Evolutionary conservation across 345 rosid genomes (phyloP).

Genomic region (Acer negundo): DNA sequence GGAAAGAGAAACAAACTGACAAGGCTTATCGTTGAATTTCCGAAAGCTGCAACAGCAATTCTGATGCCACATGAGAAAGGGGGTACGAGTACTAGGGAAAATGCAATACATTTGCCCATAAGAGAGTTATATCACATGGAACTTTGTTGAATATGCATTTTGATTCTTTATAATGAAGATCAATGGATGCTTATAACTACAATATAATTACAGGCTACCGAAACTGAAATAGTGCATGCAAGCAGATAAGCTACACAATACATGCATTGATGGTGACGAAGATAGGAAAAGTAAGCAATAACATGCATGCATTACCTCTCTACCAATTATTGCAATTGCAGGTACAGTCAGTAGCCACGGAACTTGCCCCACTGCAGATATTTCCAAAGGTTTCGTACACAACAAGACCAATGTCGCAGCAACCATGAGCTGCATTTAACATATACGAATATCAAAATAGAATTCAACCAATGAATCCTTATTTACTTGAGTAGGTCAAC

Average conservation of each 20-base stretch:
- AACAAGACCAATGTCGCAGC: constrained; percentile 90
- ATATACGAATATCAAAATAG: constrained; percentile 6
- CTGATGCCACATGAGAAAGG: background rate
- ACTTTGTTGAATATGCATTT: background rate
- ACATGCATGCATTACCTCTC: constrained; percentile 67
- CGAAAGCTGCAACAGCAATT: background rate
- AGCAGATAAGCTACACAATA: too few relatives aligned
- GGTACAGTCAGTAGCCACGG: constrained; percentile 92
- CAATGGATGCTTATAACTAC: background rate
- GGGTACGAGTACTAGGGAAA: background rate
- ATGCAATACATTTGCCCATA: background rate
- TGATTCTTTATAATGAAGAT: background rate
- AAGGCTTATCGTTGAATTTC: background rate
- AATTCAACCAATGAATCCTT: background rate
- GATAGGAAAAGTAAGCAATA: constrained; percentile 11
- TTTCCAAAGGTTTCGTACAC: constrained; percentile 74
- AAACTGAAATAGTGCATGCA: background rate
- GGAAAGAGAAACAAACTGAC: background rate
- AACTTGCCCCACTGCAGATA: constrained; percentile 52
- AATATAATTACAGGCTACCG: background rate
- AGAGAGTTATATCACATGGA: too few relatives aligned
- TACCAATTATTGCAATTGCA: constrained; percentile 84
- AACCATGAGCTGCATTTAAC: constrained; percentile 84
- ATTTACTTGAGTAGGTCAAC: background rate
- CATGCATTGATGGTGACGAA: constrained; percentile 5